Base-by-base conservation (phyloP, 2,329 filamentous ascomycete genomes). In the Knoxdaviesia proteae region DNA sequence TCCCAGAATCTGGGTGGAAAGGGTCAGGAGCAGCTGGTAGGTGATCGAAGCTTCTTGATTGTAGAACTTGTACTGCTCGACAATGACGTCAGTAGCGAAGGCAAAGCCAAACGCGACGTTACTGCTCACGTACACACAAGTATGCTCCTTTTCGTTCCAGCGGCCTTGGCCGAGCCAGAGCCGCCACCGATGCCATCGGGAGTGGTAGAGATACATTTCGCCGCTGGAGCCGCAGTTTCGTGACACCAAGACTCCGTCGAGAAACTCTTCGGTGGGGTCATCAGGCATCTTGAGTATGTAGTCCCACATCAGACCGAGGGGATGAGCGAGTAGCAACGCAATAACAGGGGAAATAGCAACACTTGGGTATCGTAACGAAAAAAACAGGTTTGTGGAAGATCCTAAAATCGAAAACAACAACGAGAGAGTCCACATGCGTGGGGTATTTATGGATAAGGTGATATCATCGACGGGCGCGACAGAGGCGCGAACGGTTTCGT, bases 141-240 rank as follows among this genome's bases (percentile, higher is more conserved):
- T 82, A 57, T 90, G 84, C 56, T 90, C 83, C 56, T 90, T 90
- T 54, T 86, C 78, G 54, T 90, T 90, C 84, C 84, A 90, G 34
- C 63, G 68, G 3, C 83, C 83, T 58, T 88, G 83, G 1, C 75
- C 77, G 32, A 88, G 64, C 82, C 83, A 90, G 34, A 80, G 63
- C 39, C 81, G 73, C 45, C 77, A 54, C 4, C 68, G 64, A 45
- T 42, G 41, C 45, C 40, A 40, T 35, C 34, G 34, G n/a, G 44
- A 8, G 20, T 38, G 30, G 38, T 41, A 43, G 20, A 20, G 20
- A 20, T 20, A 20, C 20, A 20, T 2, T 20, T 20, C 44, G 41
- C 8, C 45, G 39, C n/a, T 49, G 46, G 6, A 47, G 29, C 34
- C 30, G 40, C 32, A 40, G 34, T 34, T 46, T 46, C 42, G 50